phyloP scores from a whole-genome alignment of 202 grass and related monocot genomes.

The Carex arenaria region DNA sequence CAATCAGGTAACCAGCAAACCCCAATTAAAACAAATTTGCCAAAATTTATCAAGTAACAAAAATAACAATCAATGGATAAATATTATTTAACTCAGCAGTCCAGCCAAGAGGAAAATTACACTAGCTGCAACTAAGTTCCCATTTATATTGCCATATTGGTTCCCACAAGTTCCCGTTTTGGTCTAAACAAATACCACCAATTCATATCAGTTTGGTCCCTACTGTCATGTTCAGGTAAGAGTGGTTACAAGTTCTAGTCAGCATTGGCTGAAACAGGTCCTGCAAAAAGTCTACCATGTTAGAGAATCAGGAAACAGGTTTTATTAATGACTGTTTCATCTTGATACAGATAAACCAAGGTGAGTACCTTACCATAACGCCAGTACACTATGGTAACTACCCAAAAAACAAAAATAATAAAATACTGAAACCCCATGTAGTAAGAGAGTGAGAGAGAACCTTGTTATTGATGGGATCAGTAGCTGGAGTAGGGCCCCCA shows the following conservation, averaged over 20 bases:
- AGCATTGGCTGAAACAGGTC: neutral
- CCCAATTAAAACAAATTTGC: neutral
- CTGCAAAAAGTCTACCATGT: neutral
- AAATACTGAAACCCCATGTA: neutral
- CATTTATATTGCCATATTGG: neutral
- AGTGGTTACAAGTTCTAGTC: neutral
- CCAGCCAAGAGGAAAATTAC: neutral
- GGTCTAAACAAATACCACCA: neutral
- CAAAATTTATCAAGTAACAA: neutral
- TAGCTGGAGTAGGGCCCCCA: slow-evolving; percentile 36
- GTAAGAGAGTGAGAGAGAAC: slow-evolving; percentile 26
- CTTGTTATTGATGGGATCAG: slow-evolving; percentile 84
- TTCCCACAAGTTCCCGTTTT: neutral
- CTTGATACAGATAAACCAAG: neutral
- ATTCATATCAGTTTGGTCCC: neutral
- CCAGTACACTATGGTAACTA: neutral
- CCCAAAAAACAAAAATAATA: slow-evolving; percentile 3
- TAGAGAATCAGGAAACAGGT: neutral
- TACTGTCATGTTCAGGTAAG: neutral
- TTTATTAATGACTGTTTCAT: neutral
- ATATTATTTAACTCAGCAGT: neutral
- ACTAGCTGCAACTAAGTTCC: neutral
- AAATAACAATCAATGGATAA: neutral
- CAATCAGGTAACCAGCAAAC: slow-evolving; percentile 3
- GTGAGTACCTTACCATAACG: neutral